These are phyloP conservation scores for Suillus paluster DNA, from an alignment of 768 basidiomycete genomes.

Conservation along the genomic window DNA sequence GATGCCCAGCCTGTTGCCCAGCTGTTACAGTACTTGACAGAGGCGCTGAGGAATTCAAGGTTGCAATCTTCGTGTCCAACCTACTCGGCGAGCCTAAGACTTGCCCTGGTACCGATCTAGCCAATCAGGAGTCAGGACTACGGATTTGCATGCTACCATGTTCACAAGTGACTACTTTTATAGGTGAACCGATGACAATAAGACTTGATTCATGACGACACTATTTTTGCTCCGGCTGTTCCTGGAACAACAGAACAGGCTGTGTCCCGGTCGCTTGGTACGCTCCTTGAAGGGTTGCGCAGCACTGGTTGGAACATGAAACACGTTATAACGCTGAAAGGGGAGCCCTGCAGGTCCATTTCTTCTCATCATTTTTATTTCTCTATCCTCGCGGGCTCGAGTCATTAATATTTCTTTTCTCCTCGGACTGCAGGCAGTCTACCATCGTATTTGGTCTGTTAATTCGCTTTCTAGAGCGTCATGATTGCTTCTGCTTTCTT, in stretches of 20 bases:
- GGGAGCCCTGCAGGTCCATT: neutral
- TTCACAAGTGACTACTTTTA: too few relatives aligned
- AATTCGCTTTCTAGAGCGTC: neutral
- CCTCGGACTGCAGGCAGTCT: constrained; percentile 6
- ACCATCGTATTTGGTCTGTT: neutral
- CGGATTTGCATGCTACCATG: neutral
- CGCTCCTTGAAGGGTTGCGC: neutral
- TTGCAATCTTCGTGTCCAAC: neutral
- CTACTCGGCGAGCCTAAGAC: too few relatives aligned
- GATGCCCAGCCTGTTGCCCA: neutral
- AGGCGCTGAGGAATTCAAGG: neutral
- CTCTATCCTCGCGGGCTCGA: neutral
- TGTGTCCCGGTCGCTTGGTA: neutral
- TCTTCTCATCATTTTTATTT: neutral
- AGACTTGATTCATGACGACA: neutral
- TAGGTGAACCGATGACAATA: too few relatives aligned
- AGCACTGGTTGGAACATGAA: constrained; percentile 1
- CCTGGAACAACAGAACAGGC: neutral
- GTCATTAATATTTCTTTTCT: neutral
- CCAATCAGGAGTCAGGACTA: too few relatives aligned
- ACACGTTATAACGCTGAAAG: constrained; percentile 1
- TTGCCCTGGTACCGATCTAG: too few relatives aligned
- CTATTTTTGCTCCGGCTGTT: constrained; percentile 2
- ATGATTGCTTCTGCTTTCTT: constrained; percentile 6
- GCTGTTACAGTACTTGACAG: neutral